phyloP scores from a whole-genome alignment of 148 eudicot species.

The Vaccinium myrtillus region DNA sequence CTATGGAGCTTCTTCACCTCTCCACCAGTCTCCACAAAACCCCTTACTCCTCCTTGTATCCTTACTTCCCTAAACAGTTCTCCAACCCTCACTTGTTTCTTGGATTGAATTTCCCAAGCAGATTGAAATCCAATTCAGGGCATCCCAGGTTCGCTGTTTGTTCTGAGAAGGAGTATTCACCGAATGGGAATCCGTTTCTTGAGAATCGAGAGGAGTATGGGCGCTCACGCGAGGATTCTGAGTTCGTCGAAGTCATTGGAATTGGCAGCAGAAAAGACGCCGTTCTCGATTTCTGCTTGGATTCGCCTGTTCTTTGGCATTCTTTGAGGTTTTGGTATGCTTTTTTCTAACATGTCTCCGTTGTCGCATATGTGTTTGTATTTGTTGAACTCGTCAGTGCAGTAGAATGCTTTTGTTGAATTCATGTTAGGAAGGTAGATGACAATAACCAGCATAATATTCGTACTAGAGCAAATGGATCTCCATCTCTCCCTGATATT shows the following conservation, averaged over 20 bases:
- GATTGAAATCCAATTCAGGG: neutral
- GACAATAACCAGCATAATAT: neutral
- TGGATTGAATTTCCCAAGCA: neutral
- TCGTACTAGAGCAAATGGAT: neutral
- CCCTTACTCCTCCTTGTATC: neutral
- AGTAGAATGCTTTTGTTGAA: neutral
- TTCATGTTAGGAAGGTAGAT: neutral
- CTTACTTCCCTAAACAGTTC: neutral
- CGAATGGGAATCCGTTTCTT: neutral
- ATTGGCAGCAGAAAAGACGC: constrained; percentile 53
- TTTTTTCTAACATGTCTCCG: neutral
- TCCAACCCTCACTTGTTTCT: neutral
- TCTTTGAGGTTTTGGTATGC: constrained; percentile 42
- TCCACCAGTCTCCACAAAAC: neutral
- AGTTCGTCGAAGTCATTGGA: constrained; percentile 38
- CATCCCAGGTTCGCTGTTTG: neutral
- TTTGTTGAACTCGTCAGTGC: neutral
- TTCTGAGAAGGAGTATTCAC: neutral
- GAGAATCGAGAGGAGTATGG: neutral
- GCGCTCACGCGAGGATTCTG: neutral
- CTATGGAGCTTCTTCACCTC: constrained; percentile 6
- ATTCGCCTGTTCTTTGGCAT: constrained; percentile 26
- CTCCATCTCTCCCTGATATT: neutral
- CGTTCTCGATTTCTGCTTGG: constrained; percentile 40
- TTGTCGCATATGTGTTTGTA: neutral